Base-by-base conservation (phyloP, 2,329 filamentous ascomycete species). In the Tricladium varicosporioides region DNA sequence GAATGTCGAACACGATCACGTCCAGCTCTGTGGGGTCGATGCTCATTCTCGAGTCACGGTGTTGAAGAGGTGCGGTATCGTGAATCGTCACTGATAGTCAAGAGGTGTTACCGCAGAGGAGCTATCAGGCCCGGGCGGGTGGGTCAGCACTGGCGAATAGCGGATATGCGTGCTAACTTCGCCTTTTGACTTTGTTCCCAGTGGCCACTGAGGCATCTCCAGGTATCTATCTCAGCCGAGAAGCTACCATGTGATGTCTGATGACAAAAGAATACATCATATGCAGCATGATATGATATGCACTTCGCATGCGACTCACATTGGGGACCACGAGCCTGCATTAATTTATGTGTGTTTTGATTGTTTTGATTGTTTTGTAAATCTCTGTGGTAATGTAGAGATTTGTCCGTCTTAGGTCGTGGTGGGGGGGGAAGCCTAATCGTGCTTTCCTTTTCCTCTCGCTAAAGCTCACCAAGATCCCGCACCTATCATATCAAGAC, bases 381-480 rank as follows among this genome's bases (percentile, higher is more conserved):
- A 40, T 11, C 2, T 40, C 11, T n/a, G 36, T 40, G 36, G 36
- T 40, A 13, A n/a, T 13, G 36, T 40, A 40, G n/a, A 27, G 22
- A 7, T 27, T 27, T 7, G 22, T 27, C 22, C 22, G 22, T 27
- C 22, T 27, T 27, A 27, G 22, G 22, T 7, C 22, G 22, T 27
- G 22, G 36, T 40, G 36, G 36, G 36, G 36, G 36, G 36, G 36
- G 36, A 11, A 40, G 36, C 36, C n/a, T 40, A n/a, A 40, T 40
- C 36, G 36, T 40, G 18, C 15, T 22, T 48, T 46, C 45, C 46
- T 49, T 59, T 59, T 53, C 22, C 22, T 42, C 55, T 56, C 59
- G 59, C 59, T 57, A 54, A 56, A 59, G 60, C 54, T 58, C 51
- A 16, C 60, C 55, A 54, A 52, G 54, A 50, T 53, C 49, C 57